A percentile compares a stretch with the other conserved stretches of the same genome.
These are phyloP conservation scores for Starmerella tilneyi DNA, from an alignment of 805 yeast genomes.

Conservation along the genomic window DNA sequence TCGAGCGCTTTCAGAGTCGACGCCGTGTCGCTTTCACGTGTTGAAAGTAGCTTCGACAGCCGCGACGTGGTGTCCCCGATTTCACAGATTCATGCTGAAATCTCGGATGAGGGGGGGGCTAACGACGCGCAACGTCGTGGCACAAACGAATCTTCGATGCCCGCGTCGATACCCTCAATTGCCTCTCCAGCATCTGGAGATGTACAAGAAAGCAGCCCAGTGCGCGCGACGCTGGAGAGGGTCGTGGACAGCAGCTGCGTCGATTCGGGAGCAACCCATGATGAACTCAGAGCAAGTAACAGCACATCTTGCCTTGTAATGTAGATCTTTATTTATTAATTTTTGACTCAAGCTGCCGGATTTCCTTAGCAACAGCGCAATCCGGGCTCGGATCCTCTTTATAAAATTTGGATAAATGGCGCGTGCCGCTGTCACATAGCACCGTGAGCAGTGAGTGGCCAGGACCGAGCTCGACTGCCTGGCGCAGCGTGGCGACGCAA, in stretches of 20 bases:
- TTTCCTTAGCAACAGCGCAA: constrained; percentile 11
- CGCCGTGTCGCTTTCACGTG: neutral
- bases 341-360: neutral
- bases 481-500: constrained; percentile 74
- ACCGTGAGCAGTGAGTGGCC: constrained; percentile 70
- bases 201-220: no score
- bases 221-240: no score
- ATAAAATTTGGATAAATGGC: constrained; percentile 87
- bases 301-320: neutral
- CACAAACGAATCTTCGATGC: no score
- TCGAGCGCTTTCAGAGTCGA: neutral
- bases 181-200: no score
- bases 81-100: no score
- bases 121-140: no score
- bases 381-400: constrained; percentile 34
- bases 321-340: neutral
- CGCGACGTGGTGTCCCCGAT: neutral
- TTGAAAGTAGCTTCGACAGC: neutral
- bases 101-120: no score
- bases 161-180: no score
- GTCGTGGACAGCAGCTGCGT: neutral
- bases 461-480: constrained; percentile 42
- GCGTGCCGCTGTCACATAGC: constrained; percentile 83
- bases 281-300: neutral
- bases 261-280: neutral